These are phyloP conservation scores for Brettanomyces sp. DNA, from an alignment of 805 yeast species.

Conservation along the genomic window DNA sequence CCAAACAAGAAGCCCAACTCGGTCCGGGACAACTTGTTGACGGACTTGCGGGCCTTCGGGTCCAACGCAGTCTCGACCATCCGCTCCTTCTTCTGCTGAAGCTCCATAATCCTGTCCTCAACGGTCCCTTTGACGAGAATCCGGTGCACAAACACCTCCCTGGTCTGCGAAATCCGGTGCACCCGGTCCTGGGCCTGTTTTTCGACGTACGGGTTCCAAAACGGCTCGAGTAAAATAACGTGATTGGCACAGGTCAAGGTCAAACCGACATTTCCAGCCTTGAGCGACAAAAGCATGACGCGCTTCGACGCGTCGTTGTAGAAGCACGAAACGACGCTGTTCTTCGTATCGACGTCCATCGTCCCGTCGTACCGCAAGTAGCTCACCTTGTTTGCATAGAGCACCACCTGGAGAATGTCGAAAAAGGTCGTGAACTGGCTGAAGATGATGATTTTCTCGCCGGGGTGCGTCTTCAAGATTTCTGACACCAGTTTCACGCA, in stretches of 20 bases:
- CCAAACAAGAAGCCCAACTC: constrained; percentile 77
- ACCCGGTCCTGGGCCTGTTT: constrained; percentile 97
- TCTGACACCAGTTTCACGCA: constrained; percentile 48
- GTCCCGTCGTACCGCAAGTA: constrained; percentile 72
- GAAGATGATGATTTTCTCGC: constrained; percentile 74
- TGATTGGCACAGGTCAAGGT: constrained; percentile 93
- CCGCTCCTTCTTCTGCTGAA: constrained; percentile 72
- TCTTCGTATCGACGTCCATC: constrained; percentile 63
- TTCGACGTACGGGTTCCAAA: constrained; percentile 97
- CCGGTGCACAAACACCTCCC: constrained; percentile 69
- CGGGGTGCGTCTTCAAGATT: constrained; percentile 39
- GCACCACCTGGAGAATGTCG: constrained; percentile 48
- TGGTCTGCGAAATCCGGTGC: constrained; percentile 84
- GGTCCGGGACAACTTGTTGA: constrained; percentile 51
- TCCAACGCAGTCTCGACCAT: constrained; percentile 78
- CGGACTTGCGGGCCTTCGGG: constrained; percentile 58
- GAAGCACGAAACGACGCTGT: constrained; percentile 53
- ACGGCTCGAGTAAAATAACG: constrained; percentile 87
- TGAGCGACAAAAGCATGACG: constrained; percentile 70
- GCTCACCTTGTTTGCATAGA: constrained; percentile 37
- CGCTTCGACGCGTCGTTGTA: constrained; percentile 41
- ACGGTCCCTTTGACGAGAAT: constrained; percentile 63
- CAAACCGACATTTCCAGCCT: constrained; percentile 93
- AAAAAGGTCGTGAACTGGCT: constrained; percentile 80
- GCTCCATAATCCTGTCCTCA: constrained; percentile 78